phyloP scores from a whole-genome alignment of 2,329 filamentous ascomycete genomes.

The Penicillium paneum region DNA sequence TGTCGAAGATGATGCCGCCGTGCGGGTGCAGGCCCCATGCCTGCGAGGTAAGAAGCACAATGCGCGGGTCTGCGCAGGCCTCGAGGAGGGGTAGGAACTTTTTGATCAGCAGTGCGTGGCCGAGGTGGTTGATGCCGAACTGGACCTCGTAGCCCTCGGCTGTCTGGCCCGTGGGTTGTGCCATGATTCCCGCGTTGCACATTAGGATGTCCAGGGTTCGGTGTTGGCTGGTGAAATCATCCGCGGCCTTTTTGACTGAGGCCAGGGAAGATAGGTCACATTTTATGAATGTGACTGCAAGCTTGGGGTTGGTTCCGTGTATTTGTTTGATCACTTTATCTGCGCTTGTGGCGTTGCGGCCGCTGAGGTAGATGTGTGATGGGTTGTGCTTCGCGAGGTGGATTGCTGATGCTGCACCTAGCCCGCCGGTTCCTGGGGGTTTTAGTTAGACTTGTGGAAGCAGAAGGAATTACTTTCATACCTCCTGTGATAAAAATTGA shows the following conservation, averaged over 20 bases:
- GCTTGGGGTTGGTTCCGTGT: constrained; percentile 21
- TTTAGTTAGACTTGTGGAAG: background rate
- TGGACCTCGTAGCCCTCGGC: constrained; percentile 50
- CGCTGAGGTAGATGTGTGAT: constrained; percentile 35
- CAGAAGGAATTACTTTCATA: constrained; percentile 1
- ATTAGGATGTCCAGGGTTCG: constrained; percentile 46
- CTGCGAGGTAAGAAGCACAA: constrained; percentile 12
- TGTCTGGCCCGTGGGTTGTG: constrained; percentile 37
- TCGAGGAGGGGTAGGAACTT: constrained; percentile 32
- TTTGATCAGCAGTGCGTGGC: constrained; percentile 48
- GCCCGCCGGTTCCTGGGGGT: constrained; percentile 36
- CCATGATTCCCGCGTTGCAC: constrained; percentile 50
- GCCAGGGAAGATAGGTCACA: constrained; percentile 47
- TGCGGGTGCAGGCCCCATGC: background rate
- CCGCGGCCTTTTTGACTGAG: constrained; percentile 44
- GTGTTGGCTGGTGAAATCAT: constrained; percentile 34
- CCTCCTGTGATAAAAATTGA: constrained; percentile 51
- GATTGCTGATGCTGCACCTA: constrained; percentile 43
- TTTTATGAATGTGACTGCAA: constrained; percentile 37
- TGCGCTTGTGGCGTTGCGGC: constrained; percentile 35
- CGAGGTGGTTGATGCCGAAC: constrained; percentile 52
- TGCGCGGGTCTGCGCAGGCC: background rate
- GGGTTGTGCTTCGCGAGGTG: constrained; percentile 43
- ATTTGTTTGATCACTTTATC: constrained; percentile 39
- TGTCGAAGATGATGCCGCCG: constrained; percentile 15